Percentiles rank a stretch among this genome's conserved stretches.
Conservation (phyloP, 1,284 basidiomycete genomes). For the Austroboletus novae-zelandiae region DNA sequence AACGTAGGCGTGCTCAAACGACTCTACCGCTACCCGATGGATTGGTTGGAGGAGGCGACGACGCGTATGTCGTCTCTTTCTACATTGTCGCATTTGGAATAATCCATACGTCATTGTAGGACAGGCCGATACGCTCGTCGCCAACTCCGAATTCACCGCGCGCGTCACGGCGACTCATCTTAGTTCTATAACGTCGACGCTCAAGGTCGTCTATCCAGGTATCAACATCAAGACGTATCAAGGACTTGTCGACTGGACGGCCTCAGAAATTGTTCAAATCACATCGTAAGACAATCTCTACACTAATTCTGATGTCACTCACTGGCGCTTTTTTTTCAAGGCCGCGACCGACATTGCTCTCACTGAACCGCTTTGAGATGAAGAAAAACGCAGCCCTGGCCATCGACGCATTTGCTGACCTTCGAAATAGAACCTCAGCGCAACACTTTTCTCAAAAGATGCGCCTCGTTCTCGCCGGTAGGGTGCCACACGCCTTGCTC, state of each 20-base stretch:
- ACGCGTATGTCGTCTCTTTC: constrained; percentile 61
- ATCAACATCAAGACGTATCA: constrained; percentile 80
- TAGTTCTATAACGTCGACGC: constrained; percentile 59
- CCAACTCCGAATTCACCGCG: constrained; percentile 90
- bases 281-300: constrained; percentile 55
- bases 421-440: constrained; percentile 30
- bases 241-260: constrained; percentile 38
- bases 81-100: background rate
- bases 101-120: constrained; percentile 40
- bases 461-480: constrained; percentile 78
- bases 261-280: constrained; percentile 56
- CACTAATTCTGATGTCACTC: background rate
- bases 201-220: constrained; percentile 87
- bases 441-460: constrained; percentile 27
- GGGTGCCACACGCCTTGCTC: constrained; percentile 7
- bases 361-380: constrained; percentile 92
- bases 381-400: constrained; percentile 93
- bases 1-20: constrained; percentile 57
- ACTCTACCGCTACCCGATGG: constrained; percentile 86
- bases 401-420: constrained; percentile 70
- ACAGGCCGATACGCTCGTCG: constrained; percentile 87
- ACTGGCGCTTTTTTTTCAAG: constrained; percentile 38
- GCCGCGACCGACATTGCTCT: constrained; percentile 74
- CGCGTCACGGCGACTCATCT: constrained; percentile 79
- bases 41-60: constrained; percentile 86